Evolutionary conservation across 106 monocot species (phyloP), one percentile per base, ranked within the genome.

Genomic region (Vanilla planifolia): DNA sequence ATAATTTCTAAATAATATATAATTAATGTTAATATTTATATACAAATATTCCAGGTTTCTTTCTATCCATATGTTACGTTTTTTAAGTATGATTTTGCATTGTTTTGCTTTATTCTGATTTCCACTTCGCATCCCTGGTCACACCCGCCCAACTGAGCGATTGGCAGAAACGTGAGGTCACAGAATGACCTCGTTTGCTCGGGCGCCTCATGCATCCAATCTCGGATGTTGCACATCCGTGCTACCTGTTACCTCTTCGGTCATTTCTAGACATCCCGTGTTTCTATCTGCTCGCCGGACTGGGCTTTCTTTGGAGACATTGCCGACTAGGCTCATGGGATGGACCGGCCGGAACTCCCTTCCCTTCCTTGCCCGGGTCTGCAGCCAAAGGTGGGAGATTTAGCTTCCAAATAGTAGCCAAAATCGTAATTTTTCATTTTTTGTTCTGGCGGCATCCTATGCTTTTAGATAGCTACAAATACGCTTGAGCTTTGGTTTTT

Each of bases 101-200:
- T n/a, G n/a, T n/a, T n/a, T n/a, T n/a, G n/a, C n/a, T n/a, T n/a
- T n/a, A n/a, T n/a, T n/a, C n/a, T n/a, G n/a, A n/a, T n/a, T n/a
- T n/a, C n/a, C n/a, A n/a, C n/a, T n/a, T n/a, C n/a, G n/a, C n/a
- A n/a, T n/a, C n/a, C n/a, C 11, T 9, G 32, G 53, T 2, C 52
- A 17, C 19, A 32, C 21, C 24, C 21, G 24, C 25, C 1, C 53
- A 32, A 29, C 29, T 4, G 52, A 29, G 53, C 30, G 30, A 0
- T 53, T 30, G 30, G 27, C 7, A 30, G 53, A 6, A 53, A 29
- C 15, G 2, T 32, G 24, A 14, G 3, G 53, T 30, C 11, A 30
- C 53, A 32, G 53, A 32, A 53, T 53, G 53, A 15, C 32, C 53
- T 53, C 53, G 53, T 30, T 53, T 16, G 53, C 28, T 15, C 53